Percentiles rank a stretch among this genome's conserved stretches.
These are phyloP conservation scores for Colletotrichum cuscutae DNA, from an alignment of 2,329 filamentous ascomycete genomes.

Conservation along the genomic window DNA sequence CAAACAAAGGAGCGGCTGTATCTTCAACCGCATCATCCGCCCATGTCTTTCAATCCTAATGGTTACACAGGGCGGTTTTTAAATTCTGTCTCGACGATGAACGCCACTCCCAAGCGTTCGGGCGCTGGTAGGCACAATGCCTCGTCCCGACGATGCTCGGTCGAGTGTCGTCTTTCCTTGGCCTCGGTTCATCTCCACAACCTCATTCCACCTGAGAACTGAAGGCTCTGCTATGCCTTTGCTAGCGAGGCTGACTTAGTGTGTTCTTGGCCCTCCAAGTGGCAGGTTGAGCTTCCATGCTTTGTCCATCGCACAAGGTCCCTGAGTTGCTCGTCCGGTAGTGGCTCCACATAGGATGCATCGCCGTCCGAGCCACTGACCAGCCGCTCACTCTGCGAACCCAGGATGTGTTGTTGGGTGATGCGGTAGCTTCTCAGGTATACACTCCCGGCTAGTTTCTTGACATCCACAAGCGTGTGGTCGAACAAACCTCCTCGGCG, in stretches of 20 bases:
- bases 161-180: conserved; percentile 2
- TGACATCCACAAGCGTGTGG: not conserved
- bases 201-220: not conserved
- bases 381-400: not conserved
- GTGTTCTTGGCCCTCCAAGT: not conserved
- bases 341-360: not conserved
- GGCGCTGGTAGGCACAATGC: not conserved
- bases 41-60: not conserved
- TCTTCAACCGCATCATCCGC: not conserved
- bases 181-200: conserved; percentile 18
- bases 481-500: not conserved
- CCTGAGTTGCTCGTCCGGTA: not conserved
- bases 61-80: not conserved
- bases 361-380: not conserved
- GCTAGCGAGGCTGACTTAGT: conserved; percentile 8
- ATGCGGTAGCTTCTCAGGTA: not conserved
- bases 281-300: conserved; percentile 9
- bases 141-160: not conserved
- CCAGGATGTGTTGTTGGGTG: not conserved
- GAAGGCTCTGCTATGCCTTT: not conserved
- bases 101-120: not conserved
- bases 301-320: conserved; percentile 6
- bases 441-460: not conserved
- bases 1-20: not conserved
- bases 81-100: not conserved